These are phyloP conservation scores for Pilaira anomala DNA, from an alignment of 192 early-diverging fungal genomes.

Conservation along the genomic window DNA sequence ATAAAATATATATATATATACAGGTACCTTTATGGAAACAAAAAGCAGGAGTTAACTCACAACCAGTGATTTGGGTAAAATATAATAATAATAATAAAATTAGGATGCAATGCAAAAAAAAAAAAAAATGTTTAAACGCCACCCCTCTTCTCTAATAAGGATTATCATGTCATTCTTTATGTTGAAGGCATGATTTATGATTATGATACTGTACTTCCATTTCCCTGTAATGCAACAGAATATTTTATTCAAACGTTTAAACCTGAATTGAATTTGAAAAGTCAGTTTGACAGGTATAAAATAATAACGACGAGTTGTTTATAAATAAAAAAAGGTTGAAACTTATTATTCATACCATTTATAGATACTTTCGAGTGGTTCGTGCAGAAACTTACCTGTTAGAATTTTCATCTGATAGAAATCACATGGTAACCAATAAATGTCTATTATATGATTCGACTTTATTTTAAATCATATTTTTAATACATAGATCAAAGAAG, in stretches of 20 bases:
- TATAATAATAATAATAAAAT: not conserved
- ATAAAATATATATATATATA: not conserved
- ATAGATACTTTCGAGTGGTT: constrained; percentile 24
- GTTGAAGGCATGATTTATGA: constrained; percentile 15
- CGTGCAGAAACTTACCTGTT: constrained; percentile 10
- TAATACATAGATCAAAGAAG: no score
- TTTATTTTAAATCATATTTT: no score
- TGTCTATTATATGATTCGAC: no score
- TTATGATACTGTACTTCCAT: constrained; percentile 16
- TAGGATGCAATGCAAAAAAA: no score
- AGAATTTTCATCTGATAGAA: constrained; percentile 26
- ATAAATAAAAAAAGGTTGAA: no score
- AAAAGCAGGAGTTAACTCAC: not conserved
- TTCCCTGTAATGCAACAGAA: constrained; percentile 9
- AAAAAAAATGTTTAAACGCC: no score
- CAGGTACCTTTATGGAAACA: constrained; percentile 29
- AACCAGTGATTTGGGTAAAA: constrained; percentile 24
- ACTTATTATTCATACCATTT: no score
- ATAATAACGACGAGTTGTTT: not conserved
- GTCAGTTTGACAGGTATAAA: constrained; percentile 18
- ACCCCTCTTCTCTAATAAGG: constrained; percentile 13
- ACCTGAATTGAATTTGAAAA: constrained; percentile 1
- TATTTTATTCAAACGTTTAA: constrained; percentile 14
- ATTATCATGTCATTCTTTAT: constrained; percentile 29
- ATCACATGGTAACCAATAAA: constrained; percentile 21